Conservation (phyloP, 2,329 filamentous ascomycete genomes). For the Penicillium verrucosum region DNA sequence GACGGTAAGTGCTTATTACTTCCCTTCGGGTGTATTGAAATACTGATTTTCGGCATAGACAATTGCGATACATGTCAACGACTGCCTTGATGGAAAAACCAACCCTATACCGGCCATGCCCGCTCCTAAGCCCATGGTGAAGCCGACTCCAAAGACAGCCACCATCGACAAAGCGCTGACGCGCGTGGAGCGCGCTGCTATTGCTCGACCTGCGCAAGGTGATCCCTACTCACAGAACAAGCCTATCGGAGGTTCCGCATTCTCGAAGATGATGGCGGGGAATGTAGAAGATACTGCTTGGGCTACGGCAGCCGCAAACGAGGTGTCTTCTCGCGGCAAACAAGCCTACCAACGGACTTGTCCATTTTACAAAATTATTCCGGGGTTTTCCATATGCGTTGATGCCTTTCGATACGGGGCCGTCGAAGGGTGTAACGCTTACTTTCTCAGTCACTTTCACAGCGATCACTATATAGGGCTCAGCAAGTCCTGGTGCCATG, state of each 20-base stretch:
- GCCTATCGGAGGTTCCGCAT: conserved; percentile 62
- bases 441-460: conserved; percentile 97
- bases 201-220: conserved; percentile 74
- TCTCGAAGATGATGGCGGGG: conserved; percentile 87
- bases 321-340: conserved; percentile 74
- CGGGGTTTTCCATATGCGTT: conserved; percentile 86
- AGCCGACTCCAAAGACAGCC: conserved; percentile 14
- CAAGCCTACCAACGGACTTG: conserved; percentile 86
- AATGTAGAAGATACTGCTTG: conserved; percentile 89
- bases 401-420: conserved; percentile 96
- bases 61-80: conserved; percentile 82
- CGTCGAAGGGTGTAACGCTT: conserved; percentile 85
- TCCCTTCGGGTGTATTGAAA: neutral
- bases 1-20: conserved; percentile 28
- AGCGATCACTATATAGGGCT: conserved; percentile 96
- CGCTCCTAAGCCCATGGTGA: neutral
- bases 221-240: conserved; percentile 65
- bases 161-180: conserved; percentile 38
- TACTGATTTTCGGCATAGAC: conserved; percentile 51
- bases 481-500: conserved; percentile 83
- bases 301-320: conserved; percentile 78
- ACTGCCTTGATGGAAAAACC: conserved; percentile 80
- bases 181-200: conserved; percentile 63
- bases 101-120: conserved; percentile 49
- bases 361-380: conserved; percentile 98